Evolutionary conservation across 305 asterid species (phyloP).

Genomic region (Fraxinus floribunda): DNA sequence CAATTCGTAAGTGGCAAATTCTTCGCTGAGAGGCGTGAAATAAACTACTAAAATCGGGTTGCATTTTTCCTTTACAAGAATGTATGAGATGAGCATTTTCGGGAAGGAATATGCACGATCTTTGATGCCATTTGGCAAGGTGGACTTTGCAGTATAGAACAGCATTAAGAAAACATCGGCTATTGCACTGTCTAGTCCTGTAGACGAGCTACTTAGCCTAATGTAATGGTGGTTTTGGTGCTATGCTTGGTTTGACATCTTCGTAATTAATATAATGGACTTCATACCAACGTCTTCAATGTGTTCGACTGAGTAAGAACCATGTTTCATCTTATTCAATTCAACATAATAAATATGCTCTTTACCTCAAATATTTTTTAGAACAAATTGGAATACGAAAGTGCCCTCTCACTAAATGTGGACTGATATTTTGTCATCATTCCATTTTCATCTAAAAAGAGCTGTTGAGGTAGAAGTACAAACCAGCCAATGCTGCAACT

Average conservation of each 20-base stretch:
- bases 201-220: not conserved
- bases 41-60: constrained; percentile 47
- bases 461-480: constrained; percentile 73
- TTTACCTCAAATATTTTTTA: not conserved
- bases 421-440: not conserved
- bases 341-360: not conserved
- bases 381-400: not conserved
- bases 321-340: not conserved
- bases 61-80: not conserved
- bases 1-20: constrained; percentile 59
- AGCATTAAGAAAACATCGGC: not conserved
- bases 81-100: not conserved
- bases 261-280: not conserved
- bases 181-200: not conserved
- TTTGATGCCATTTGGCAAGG: not conserved
- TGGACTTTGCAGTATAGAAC: not conserved
- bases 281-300: not conserved
- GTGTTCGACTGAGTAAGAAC: not conserved
- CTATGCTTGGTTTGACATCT: not conserved
- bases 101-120: not conserved
- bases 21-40: constrained; percentile 85
- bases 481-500: constrained; percentile 57
- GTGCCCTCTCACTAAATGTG: not conserved
- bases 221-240: not conserved
- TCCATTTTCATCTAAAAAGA: constrained; percentile 30